These are phyloP conservation scores for Pythium chondricola DNA, from an alignment of 352 stramenopile genomes.

Conservation along the genomic window DNA sequence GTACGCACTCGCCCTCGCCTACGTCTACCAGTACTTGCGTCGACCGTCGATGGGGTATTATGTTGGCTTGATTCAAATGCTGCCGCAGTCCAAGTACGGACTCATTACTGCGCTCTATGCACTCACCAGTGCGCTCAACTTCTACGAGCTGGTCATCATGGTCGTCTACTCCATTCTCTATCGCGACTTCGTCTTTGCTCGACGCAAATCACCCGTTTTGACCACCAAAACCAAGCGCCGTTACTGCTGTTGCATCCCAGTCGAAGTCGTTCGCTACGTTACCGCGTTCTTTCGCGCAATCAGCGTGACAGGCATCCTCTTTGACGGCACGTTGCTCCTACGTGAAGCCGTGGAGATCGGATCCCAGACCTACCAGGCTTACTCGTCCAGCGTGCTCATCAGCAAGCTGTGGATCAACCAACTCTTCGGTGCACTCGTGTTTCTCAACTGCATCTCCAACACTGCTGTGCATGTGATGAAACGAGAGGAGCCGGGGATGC, in stretches of 20 bases:
- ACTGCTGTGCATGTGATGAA: constrained; percentile 15
- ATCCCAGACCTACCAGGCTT: constrained; percentile 24
- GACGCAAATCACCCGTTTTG: not conserved
- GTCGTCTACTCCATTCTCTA: constrained; percentile 7
- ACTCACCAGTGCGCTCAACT: constrained; percentile 14
- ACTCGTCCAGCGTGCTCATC: constrained; percentile 20
- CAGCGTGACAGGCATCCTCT: constrained; percentile 19
- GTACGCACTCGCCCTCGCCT: constrained; percentile 11
- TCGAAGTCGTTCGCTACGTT: not conserved
- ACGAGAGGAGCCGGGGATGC: constrained; percentile 12
- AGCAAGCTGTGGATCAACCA: constrained; percentile 29
- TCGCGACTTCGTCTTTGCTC: constrained; percentile 5
- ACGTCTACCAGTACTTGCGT: constrained; percentile 12
- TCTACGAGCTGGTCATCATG: constrained; percentile 8
- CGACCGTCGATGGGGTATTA: constrained; percentile 14
- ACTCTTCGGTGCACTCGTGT: constrained; percentile 17
- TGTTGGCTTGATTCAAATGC: constrained; percentile 7
- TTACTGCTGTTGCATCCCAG: constrained; percentile 1
- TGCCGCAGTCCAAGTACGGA: constrained; percentile 7
- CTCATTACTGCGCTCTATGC: constrained; percentile 6
- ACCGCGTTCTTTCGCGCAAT: constrained; percentile 1
- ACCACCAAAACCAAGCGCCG: not conserved
- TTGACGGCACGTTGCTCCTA: constrained; percentile 18
- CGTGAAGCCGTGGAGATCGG: constrained; percentile 21
- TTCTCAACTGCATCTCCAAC: constrained; percentile 20